Conservation (phyloP, 2,329 filamentous ascomycete genomes). For the Macrophomina pseudophaseolina region DNA sequence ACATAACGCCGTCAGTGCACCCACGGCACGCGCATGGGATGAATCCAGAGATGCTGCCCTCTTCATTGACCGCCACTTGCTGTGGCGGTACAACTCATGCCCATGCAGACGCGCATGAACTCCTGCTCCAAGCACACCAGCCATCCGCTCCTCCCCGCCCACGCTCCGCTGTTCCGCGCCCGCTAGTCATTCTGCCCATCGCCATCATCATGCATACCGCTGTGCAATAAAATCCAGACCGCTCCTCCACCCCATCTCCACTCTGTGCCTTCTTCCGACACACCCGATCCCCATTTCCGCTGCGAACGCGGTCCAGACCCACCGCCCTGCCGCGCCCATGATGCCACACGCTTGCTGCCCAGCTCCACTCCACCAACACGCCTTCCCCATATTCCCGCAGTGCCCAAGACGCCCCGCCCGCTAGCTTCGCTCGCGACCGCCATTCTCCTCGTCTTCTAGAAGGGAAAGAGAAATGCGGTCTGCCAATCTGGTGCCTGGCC, state of each 20-base stretch:
- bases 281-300: constrained; percentile 5
- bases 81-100: constrained; percentile 12
- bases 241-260: constrained; percentile 15
- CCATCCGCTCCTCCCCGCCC: constrained; percentile 22
- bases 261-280: not conserved
- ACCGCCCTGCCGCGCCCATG: not conserved
- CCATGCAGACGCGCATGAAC: constrained; percentile 1
- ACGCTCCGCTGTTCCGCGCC: constrained; percentile 19
- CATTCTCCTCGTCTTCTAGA: constrained; percentile 16
- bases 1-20: not conserved
- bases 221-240: constrained; percentile 13
- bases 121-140: constrained; percentile 9
- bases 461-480: constrained; percentile 14
- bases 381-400: constrained; percentile 23
- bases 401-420: not conserved
- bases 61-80: constrained; percentile 20
- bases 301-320: not conserved
- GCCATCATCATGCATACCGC: constrained; percentile 13
- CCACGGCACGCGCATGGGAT: not conserved
- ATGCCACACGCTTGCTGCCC: not conserved
- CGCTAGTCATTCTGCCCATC: not conserved
- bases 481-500: not conserved
- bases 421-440: not conserved
- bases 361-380: not conserved
- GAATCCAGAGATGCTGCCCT: not conserved